Evolutionary conservation across 2,329 filamentous ascomycete species (phyloP).

Genomic region (Microascus cirrosus): DNA sequence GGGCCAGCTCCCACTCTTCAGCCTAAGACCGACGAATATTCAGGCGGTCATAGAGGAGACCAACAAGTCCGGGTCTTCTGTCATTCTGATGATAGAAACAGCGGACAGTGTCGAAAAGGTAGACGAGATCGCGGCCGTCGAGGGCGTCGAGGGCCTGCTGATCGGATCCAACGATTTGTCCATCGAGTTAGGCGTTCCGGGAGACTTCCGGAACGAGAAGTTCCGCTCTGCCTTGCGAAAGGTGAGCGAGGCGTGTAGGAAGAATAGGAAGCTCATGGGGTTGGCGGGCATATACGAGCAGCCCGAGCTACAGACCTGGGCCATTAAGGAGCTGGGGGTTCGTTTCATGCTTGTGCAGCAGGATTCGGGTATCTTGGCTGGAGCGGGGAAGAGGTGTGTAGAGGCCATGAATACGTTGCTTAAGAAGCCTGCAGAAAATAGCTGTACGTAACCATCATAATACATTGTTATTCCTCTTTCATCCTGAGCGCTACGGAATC

Average conservation of each 20-base stretch:
- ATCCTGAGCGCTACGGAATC: no score
- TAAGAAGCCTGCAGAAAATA: no score
- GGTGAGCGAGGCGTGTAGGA: constrained; percentile 10
- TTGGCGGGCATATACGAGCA: constrained; percentile 13
- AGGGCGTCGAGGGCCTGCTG: constrained; percentile 18
- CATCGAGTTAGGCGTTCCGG: constrained; percentile 13
- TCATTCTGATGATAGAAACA: constrained; percentile 17
- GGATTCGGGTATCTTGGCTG: neutral
- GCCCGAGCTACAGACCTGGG: constrained; percentile 2
- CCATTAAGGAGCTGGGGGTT: neutral
- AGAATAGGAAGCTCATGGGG: constrained; percentile 12
- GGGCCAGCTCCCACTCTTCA: constrained; percentile 12
- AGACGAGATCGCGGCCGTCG: constrained; percentile 17
- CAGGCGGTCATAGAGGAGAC: constrained; percentile 11
- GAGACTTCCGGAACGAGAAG: constrained; percentile 9
- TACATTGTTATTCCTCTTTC: no score
- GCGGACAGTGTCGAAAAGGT: constrained; percentile 12
- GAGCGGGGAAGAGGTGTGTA: neutral
- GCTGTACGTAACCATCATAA: no score
- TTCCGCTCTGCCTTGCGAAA: constrained; percentile 10
- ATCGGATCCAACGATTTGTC: constrained; percentile 19
- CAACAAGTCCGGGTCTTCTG: constrained; percentile 13
- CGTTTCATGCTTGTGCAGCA: neutral
- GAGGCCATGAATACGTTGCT: neutral
- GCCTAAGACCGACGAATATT: constrained; percentile 11